Evolutionary conservation across 176 grass and related monocot species (phyloP).

Genomic region (Carex pumila): DNA sequence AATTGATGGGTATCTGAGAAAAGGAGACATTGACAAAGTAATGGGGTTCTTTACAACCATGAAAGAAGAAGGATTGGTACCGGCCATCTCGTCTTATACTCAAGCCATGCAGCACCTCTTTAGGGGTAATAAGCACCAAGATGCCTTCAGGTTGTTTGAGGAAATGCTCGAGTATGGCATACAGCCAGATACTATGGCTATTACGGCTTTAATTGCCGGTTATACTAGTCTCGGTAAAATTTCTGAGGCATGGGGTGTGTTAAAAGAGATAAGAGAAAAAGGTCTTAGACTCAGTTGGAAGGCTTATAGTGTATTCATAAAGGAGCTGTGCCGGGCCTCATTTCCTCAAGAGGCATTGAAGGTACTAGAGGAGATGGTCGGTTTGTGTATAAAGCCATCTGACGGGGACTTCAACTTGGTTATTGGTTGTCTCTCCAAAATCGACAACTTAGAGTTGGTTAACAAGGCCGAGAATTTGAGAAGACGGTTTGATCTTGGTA

Average conservation of each 20-base stretch:
- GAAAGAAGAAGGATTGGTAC: conserved; percentile 43
- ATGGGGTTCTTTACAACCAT: conserved; percentile 41
- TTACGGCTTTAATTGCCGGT: conserved; percentile 52
- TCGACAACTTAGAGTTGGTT: conserved; percentile 41
- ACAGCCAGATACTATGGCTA: conserved; percentile 51
- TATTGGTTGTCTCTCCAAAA: conserved; percentile 42
- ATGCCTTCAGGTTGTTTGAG: conserved; percentile 51
- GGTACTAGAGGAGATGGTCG: conserved; percentile 57
- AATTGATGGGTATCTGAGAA: conserved; percentile 59
- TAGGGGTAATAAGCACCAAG: conserved; percentile 35
- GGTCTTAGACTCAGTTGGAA: conserved; percentile 45
- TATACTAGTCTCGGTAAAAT: conserved; percentile 43
- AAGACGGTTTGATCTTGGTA: conserved; percentile 27
- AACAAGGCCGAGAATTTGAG: conserved; percentile 31
- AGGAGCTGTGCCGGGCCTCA: conserved; percentile 63
- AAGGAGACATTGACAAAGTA: conserved; percentile 42
- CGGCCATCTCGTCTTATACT: conserved; percentile 61
- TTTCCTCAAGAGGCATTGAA: conserved; percentile 50
- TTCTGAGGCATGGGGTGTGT: conserved; percentile 54
- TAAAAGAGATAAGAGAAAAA: conserved; percentile 44
- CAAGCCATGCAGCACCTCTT: conserved; percentile 72
- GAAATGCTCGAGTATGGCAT: conserved; percentile 52
- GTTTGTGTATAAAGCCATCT: conserved; percentile 39
- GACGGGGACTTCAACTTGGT: conserved; percentile 30
- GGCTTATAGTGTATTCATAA: conserved; percentile 71